These are phyloP conservation scores for Solanum hybrid DNA, from an alignment of 305 asterid genomes.

Conservation along the genomic window DNA sequence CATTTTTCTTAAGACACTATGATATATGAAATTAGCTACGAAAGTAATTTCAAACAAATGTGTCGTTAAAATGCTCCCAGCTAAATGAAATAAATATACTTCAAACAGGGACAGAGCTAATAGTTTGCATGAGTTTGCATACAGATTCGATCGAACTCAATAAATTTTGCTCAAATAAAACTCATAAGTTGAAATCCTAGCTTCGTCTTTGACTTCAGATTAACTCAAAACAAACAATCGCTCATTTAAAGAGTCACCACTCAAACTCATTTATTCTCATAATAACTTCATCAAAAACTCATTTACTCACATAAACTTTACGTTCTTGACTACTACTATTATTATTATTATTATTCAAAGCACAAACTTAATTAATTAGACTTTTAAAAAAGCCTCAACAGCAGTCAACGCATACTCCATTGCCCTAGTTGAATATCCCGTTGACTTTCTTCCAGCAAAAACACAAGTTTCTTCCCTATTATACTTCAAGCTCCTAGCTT, in stretches of 20 bases:
- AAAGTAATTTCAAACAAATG: not conserved
- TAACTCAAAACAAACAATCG: not conserved
- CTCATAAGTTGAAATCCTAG: no score
- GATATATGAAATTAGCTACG: not conserved
- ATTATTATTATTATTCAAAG: not conserved
- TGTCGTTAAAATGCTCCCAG: not conserved
- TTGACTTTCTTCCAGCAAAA: conserved; percentile 16
- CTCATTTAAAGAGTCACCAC: not conserved
- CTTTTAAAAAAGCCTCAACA: not conserved
- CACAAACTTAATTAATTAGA: not conserved
- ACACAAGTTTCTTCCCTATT: conserved; percentile 40
- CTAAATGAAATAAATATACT: no score
- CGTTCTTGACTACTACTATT: not conserved
- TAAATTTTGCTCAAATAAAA: no score
- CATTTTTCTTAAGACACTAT: not conserved
- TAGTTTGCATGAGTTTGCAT: no score
- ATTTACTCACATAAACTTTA: not conserved
- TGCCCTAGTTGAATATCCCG: not conserved
- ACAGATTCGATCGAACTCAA: no score
- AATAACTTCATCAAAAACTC: not conserved
- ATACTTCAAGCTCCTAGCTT: conserved; percentile 39
- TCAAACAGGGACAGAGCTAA: not conserved
- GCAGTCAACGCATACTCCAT: not conserved
- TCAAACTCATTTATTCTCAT: not conserved
- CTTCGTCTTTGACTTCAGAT: not conserved